Percentiles rank a stretch among this genome's conserved stretches.
Conservation (phyloP, 2,329 filamentous ascomycete genomes). For the Stromatinia cepivora region DNA sequence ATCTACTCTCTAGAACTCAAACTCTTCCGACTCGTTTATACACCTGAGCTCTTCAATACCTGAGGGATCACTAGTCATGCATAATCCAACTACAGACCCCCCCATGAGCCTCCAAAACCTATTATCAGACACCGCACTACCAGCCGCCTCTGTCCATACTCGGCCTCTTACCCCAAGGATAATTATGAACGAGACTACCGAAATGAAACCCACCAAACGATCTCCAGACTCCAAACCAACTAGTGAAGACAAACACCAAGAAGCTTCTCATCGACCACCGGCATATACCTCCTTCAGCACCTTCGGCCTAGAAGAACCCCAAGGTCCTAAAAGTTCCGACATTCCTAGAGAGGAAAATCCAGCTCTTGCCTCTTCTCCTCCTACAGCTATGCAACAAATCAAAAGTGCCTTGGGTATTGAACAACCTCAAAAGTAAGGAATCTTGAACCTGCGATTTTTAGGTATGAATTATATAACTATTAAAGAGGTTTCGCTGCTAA, state of each 20-base stretch:
- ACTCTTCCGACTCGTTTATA: background rate
- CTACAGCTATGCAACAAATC: background rate
- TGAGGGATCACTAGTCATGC: background rate
- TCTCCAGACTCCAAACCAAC: background rate
- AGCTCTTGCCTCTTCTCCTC: background rate
- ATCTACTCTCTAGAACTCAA: background rate
- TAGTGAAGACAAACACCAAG: background rate
- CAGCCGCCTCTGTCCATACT: background rate
- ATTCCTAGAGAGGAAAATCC: background rate
- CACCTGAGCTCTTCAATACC: background rate
- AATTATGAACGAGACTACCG: background rate
- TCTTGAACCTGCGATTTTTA: background rate
- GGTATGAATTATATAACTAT: background rate
- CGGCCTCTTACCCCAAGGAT: no score
- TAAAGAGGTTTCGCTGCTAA: background rate
- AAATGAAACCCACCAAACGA: background rate
- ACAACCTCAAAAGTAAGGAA: slow-evolving; percentile 1
- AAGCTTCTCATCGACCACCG: background rate
- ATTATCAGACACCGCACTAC: background rate
- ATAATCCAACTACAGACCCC: background rate
- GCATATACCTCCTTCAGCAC: slow-evolving; percentile 9
- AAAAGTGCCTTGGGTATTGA: background rate
- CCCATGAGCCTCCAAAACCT: background rate
- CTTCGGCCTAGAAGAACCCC: background rate
- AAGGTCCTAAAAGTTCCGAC: background rate